Evolutionary conservation across 176 grass and related monocot genomes (phyloP), one percentile per base, ranked within the genome.

Genomic region (Alloteropsis semialata): DNA sequence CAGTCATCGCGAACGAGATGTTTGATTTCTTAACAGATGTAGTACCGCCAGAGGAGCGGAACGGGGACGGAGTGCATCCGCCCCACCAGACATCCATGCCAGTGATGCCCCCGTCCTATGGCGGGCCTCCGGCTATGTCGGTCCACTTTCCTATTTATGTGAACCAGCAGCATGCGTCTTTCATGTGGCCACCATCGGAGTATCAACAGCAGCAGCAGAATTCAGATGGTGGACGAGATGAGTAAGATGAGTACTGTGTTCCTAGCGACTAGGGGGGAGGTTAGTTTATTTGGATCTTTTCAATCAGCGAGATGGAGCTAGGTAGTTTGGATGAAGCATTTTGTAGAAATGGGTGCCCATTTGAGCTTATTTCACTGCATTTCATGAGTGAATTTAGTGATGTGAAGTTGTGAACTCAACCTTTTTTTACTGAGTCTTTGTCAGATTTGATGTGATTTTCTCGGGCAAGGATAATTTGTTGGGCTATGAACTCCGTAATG

Each of bases 21-120:
- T 92, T 88, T 19, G 93, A 95, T 65, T 90, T 92, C 45, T 69
- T 95, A 51, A 58, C 90, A 14, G 93, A 95, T 77, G 58, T 95
- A 28, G 65, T 81, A 6, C 87, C 92, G 0, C 81, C 54, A 18
- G 89, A 94, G n/a, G 87, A 91, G 34, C 55, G 82, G 51, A 85
- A 87, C 59, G 89, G 84, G 4, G 87, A 75, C 10, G 59, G 72
- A 10, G 34, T 75, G 32, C 83, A 8, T 10, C 30, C 30, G 17
- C 28, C 16, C 7, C 22, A 8, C 10, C 75, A 61, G 55, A 10
- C 37, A 6, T 1, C 66, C 22, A 18, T 13, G 66, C 87, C 44
- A 69, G 84, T n/a, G n/a, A n/a, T n/a, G 45, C 72, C 78, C 49
- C 64, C 65, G 13, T 50, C 65, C 57, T 91, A 91, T 54, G 54